Conservation (phyloP, 352 stramenopile genomes). For the Phytophthora parvispora region DNA sequence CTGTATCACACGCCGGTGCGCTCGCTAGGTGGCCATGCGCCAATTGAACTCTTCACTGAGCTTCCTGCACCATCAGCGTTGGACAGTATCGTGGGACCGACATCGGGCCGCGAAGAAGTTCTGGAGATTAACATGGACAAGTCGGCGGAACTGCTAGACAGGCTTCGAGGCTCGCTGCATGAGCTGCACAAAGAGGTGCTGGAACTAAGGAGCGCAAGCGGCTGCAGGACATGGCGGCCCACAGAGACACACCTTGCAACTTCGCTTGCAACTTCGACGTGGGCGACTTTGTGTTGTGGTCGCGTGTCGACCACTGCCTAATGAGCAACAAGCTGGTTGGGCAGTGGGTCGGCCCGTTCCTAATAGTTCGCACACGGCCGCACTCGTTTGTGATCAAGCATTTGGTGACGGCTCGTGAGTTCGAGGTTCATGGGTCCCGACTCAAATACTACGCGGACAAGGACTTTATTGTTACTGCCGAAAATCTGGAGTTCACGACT, state of each 20-base stretch:
- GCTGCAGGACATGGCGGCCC: conserved; percentile 2
- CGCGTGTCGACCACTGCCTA: conserved; percentile 2
- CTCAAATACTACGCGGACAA: conserved; percentile 12
- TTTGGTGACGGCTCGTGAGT: not conserved
- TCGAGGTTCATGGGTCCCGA: conserved; percentile 1
- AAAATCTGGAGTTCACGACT: not conserved
- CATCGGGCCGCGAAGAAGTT: not conserved
- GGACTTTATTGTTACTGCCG: not conserved
- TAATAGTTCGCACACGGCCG: not conserved
- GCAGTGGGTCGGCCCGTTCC: conserved; percentile 3
- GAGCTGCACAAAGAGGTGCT: conserved; percentile 14
- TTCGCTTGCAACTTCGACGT: conserved; percentile 20
- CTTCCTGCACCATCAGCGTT: not conserved
- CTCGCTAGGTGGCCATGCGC: not conserved
- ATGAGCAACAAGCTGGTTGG: conserved; percentile 3
- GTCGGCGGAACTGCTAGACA: not conserved
- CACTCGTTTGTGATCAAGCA: conserved; percentile 7
- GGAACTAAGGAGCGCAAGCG: conserved; percentile 7
- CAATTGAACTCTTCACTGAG: not conserved
- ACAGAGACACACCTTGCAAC: not conserved
- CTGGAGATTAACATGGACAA: not conserved
- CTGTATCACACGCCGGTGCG: not conserved
- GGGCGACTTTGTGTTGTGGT: conserved; percentile 11
- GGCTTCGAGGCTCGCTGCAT: conserved; percentile 4
- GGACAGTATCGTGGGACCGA: not conserved